Evolutionary conservation across 2,329 filamentous ascomycete genomes (phyloP).

Genomic region (Colletotrichum horii): DNA sequence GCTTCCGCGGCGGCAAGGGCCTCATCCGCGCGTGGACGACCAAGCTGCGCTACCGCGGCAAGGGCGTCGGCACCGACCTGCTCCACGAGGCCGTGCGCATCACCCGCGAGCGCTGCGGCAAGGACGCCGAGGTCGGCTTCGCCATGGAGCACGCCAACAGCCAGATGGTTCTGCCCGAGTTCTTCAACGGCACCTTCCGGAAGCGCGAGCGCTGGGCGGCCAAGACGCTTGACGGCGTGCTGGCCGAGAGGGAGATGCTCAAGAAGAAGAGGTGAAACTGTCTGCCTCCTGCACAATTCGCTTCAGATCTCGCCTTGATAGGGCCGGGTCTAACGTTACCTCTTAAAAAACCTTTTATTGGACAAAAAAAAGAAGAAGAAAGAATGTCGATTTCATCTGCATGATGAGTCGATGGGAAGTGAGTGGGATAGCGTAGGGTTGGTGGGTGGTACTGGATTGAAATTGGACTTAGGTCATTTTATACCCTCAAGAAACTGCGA

Average conservation of each 20-base stretch:
- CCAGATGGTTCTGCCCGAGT: conserved; percentile 62
- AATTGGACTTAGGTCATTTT: not conserved
- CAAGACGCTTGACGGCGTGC: conserved; percentile 54
- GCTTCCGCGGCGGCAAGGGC: conserved; percentile 64
- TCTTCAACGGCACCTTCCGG: conserved; percentile 68
- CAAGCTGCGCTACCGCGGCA: conserved; percentile 68
- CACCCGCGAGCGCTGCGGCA: conserved; percentile 72
- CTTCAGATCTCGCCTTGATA: not conserved
- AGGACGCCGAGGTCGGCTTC: conserved; percentile 72
- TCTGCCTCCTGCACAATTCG: not conserved
- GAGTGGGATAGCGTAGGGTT: not conserved
- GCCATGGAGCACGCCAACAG: conserved; percentile 81
- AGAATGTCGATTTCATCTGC: not conserved
- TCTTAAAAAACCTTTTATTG: not conserved
- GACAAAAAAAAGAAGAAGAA: not conserved
- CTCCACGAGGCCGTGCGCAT: conserved; percentile 74
- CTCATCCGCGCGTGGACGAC: conserved; percentile 87
- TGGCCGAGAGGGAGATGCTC: conserved; percentile 52
- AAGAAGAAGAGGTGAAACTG: conserved; percentile 50
- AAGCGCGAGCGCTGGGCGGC: conserved; percentile 63
- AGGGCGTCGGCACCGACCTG: conserved; percentile 75
- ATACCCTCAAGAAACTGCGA: not conserved
- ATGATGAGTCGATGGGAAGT: not conserved
- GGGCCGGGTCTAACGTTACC: not conserved
- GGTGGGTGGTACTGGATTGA: not conserved